These are phyloP conservation scores for Leishmania aethiopica DNA, from an alignment of 208 protist species.

Conservation along the genomic window DNA sequence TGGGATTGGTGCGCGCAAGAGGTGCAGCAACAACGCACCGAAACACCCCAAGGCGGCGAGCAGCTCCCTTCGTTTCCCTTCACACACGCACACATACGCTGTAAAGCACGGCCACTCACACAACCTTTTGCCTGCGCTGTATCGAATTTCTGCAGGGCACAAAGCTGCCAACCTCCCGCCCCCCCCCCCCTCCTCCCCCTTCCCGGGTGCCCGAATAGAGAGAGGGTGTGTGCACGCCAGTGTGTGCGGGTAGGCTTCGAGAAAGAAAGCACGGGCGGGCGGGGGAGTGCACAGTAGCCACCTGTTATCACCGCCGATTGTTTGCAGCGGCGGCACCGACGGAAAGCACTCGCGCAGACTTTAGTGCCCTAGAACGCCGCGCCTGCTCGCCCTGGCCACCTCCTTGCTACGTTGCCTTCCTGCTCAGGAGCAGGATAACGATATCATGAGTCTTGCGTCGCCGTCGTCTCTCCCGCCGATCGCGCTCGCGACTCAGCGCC, in stretches of 20 bases:
- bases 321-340: background rate
- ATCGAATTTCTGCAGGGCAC: background rate
- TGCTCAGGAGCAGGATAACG: background rate
- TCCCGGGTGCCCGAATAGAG: background rate
- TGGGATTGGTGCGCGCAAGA: background rate
- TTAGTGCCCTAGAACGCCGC: background rate
- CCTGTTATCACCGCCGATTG: background rate
- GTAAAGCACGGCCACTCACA: background rate
- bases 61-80: background rate
- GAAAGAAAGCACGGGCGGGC: background rate
- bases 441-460: conserved; percentile 1
- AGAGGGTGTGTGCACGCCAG: background rate
- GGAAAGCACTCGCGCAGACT: background rate
- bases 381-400: background rate
- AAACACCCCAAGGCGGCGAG: no score
- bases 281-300: background rate
- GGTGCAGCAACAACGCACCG: background rate
- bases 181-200: background rate
- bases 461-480: conserved; percentile 2
- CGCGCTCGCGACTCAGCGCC: conserved; percentile 12
- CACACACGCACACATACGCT: background rate
- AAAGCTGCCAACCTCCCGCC: background rate
- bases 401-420: background rate
- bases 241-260: background rate
- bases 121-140: background rate